These are phyloP conservation scores for Coleophoma crateriformis DNA, from an alignment of 2,329 filamentous ascomycete species.

Conservation along the genomic window DNA sequence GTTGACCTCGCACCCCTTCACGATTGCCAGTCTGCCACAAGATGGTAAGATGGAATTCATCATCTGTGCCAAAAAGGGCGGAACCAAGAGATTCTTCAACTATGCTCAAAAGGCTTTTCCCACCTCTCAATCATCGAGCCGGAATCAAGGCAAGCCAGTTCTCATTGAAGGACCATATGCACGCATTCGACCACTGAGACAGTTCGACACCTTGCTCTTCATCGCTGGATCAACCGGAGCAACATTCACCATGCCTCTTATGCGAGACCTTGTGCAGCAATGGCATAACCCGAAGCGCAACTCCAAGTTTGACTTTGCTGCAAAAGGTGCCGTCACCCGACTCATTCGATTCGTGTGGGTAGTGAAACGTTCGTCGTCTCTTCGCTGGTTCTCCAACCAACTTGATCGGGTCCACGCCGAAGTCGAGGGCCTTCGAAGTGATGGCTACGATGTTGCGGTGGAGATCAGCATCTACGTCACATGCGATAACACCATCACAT, in stretches of 20 bases:
- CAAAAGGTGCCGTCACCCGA: constrained; percentile 34
- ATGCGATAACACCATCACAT: constrained; percentile 21
- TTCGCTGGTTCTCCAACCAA: constrained; percentile 47
- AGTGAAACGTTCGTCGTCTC: constrained; percentile 45
- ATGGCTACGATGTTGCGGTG: constrained; percentile 20
- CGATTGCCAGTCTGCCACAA: constrained; percentile 49
- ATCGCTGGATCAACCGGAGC: constrained; percentile 56
- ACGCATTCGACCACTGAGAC: constrained; percentile 41
- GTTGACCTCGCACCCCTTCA: constrained; percentile 60
- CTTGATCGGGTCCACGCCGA: constrained; percentile 38
- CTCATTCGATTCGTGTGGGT: constrained; percentile 53
- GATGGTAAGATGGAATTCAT: constrained; percentile 52
- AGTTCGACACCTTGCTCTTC: constrained; percentile 56
- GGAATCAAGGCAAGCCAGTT: constrained; percentile 28
- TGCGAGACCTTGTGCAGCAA: constrained; percentile 56
- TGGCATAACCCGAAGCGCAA: constrained; percentile 31
- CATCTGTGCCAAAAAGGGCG: constrained; percentile 47
- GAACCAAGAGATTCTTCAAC: constrained; percentile 42
- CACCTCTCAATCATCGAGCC: constrained; percentile 14
- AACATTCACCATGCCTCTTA: constrained; percentile 87
- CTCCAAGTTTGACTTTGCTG: constrained; percentile 4
- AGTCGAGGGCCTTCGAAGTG: constrained; percentile 31
- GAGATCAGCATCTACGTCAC: constrained; percentile 28
- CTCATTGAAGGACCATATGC: constrained; percentile 51
- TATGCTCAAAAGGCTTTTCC: constrained; percentile 38